phyloP scores from a whole-genome alignment of 2,329 filamentous ascomycete species.

The Clarireedia hainanense region DNA sequence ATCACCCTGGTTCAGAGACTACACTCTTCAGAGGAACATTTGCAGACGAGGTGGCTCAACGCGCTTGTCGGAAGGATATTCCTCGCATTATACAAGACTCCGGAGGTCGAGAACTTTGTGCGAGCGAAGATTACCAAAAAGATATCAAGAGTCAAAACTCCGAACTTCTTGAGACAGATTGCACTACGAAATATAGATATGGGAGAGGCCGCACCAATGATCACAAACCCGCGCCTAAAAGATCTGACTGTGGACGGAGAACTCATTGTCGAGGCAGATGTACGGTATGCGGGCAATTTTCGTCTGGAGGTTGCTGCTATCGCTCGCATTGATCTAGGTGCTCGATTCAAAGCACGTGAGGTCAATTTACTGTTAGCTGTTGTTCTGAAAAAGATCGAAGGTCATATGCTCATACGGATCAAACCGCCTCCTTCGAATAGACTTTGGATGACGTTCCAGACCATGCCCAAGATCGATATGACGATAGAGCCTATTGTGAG shows the following conservation, averaged over 20 bases:
- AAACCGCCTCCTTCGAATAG: constrained; percentile 95
- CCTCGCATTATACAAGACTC: constrained; percentile 77
- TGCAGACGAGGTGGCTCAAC: constrained; percentile 91
- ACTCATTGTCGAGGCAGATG: constrained; percentile 75
- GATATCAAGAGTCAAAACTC: constrained; percentile 87
- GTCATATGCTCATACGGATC: constrained; percentile 76
- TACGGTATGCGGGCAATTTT: constrained; percentile 85
- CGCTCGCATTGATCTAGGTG: constrained; percentile 81
- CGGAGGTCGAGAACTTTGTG: constrained; percentile 71
- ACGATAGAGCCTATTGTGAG: constrained; percentile 94
- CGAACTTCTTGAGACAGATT: constrained; percentile 80
- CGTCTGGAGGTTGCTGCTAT: constrained; percentile 87
- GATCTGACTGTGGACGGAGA: constrained; percentile 91
- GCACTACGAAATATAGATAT: constrained; percentile 77
- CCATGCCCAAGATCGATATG: constrained; percentile 90
- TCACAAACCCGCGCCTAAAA: constrained; percentile 81
- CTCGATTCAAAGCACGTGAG: constrained; percentile 81
- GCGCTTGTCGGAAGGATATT: constrained; percentile 84
- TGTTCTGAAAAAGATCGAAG: constrained; percentile 75
- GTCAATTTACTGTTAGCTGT: constrained; percentile 84
- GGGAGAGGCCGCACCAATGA: constrained; percentile 77
- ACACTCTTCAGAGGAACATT: constrained; percentile 84
- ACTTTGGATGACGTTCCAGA: constrained; percentile 91
- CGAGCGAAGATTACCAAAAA: constrained; percentile 89
- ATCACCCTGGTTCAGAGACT: constrained; percentile 83